Percentiles rank a stretch among this genome's conserved stretches.
These are phyloP conservation scores for Mimosa pudica DNA, from an alignment of 306 rosid species.

Conservation along the genomic window DNA sequence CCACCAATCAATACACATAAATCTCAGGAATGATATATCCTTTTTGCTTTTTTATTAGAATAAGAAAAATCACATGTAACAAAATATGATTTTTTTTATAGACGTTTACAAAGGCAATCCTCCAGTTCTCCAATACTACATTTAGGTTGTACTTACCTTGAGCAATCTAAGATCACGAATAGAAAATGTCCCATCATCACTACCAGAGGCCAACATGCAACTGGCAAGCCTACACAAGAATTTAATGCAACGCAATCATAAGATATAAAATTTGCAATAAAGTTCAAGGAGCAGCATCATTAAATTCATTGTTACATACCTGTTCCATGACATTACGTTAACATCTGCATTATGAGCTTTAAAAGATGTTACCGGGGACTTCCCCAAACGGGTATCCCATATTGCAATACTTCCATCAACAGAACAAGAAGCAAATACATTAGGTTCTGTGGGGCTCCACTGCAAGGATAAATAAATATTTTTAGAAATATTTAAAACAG, in stretches of 20 bases:
- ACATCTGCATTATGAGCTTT: constrained; percentile 93
- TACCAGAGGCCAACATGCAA: constrained; percentile 94
- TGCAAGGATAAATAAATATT: constrained; percentile 44
- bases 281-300: constrained; percentile 16
- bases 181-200: constrained; percentile 93
- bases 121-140: neutral
- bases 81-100: neutral
- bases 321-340: constrained; percentile 97
- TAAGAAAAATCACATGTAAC: no score
- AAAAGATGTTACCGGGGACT: constrained; percentile 53
- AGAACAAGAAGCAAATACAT: constrained; percentile 87
- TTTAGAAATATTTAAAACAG: constrained; percentile 18
- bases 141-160: constrained; percentile 51
- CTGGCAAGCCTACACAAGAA: constrained; percentile 67
- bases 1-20: constrained; percentile 32
- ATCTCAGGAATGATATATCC: constrained; percentile 20
- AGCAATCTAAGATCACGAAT: constrained; percentile 91
- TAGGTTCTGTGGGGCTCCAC: constrained; percentile 93
- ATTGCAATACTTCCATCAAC: constrained; percentile 82
- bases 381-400: constrained; percentile 86
- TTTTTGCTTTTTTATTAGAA: neutral
- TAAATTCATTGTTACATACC: constrained; percentile 45
- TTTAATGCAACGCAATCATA: constrained; percentile 18
- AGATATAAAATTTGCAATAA: neutral
- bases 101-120: neutral